Conservation (phyloP, 768 basidiomycete species). For the Leccinum longicurvipes region DNA sequence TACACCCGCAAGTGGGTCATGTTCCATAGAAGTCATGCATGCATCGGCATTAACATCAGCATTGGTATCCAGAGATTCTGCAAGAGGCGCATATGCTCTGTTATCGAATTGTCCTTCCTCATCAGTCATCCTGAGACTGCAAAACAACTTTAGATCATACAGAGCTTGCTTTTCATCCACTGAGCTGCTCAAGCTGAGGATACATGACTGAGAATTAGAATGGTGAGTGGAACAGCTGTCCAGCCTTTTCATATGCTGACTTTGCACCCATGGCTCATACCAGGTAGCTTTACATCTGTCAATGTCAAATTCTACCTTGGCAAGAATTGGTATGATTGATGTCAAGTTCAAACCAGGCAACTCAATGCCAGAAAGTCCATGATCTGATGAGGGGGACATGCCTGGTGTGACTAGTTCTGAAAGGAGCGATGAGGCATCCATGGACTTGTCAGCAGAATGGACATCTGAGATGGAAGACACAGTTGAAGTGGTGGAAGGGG, state of each 20-base stretch:
- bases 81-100: constrained; percentile 27
- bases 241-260: constrained; percentile 54
- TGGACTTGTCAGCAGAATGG: constrained; percentile 46
- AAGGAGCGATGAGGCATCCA: constrained; percentile 39
- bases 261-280: constrained; percentile 82
- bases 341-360: constrained; percentile 63
- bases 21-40: constrained; percentile 33
- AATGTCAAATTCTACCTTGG: constrained; percentile 94
- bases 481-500: constrained; percentile 44
- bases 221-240: constrained; percentile 38
- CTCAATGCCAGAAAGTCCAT: constrained; percentile 49
- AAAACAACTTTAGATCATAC: constrained; percentile 45
- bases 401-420: constrained; percentile 53
- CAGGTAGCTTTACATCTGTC: constrained; percentile 75
- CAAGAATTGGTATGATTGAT: constrained; percentile 77
- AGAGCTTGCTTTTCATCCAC: constrained; percentile 36
- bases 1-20: constrained; percentile 56
- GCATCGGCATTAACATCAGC: constrained; percentile 34
- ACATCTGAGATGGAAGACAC: constrained; percentile 52
- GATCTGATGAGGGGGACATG: constrained; percentile 41
- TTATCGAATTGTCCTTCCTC: constrained; percentile 29
- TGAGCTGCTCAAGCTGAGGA: constrained; percentile 19
- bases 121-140: constrained; percentile 20
- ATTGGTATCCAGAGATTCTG: constrained; percentile 19
- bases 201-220: constrained; percentile 21